phyloP scores from a whole-genome alignment of 2,329 filamentous ascomycete species.

The Zelopaecilomyces penicillatus region DNA sequence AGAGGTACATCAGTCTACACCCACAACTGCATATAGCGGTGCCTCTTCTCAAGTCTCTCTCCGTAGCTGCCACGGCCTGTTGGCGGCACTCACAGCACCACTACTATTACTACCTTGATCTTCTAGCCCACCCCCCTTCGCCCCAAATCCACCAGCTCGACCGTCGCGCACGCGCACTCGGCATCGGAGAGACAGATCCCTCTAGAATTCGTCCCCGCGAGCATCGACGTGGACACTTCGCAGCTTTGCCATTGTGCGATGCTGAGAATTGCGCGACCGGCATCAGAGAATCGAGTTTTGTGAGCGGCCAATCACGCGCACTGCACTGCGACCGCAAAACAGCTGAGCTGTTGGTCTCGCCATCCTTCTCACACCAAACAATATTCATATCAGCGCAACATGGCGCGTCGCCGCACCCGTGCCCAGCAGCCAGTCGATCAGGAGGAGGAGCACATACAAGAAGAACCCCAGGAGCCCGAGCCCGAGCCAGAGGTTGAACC shows the following conservation, averaged over 20 bases:
- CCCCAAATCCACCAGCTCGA: no score
- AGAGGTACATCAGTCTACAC: no score
- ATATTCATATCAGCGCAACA: constrained; percentile 17
- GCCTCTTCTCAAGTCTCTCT: no score
- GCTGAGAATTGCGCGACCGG: constrained; percentile 15
- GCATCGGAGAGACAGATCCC: no score
- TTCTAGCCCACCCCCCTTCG: no score
- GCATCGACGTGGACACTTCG: no score
- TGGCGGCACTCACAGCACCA: no score
- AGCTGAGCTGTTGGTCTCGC: constrained; percentile 3
- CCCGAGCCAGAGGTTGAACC: constrained; percentile 11
- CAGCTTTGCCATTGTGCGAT: constrained; percentile 11
- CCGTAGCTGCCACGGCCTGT: no score
- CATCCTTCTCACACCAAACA: constrained; percentile 3
- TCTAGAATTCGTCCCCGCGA: no score
- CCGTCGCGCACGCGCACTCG: no score
- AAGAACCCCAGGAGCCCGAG: constrained; percentile 11
- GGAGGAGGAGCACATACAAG: constrained; percentile 9
- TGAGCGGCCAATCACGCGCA: constrained; percentile 9
- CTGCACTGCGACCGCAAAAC: constrained; percentile 3
- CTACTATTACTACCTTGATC: no score
- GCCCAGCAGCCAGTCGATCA: constrained; percentile 20
- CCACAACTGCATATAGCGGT: no score
- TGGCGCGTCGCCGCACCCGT: constrained; percentile 29
- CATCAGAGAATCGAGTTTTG: constrained; percentile 11